Conservation (phyloP, 1,139 yeast species). For the Saccharomyces pastorianus region DNA sequence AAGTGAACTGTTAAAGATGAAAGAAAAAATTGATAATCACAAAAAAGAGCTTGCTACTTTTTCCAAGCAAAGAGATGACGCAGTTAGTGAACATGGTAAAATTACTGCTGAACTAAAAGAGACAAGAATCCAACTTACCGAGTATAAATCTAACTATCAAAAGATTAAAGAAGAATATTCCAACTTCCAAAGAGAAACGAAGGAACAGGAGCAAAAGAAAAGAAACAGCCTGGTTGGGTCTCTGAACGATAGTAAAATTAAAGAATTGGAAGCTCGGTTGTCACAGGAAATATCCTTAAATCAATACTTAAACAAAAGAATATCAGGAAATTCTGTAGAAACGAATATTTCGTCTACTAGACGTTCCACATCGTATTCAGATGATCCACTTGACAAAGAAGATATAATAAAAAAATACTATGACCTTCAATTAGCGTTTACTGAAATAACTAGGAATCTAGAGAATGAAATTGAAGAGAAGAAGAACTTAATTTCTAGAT, state of each 20-base stretch:
- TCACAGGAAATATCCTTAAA: slow-evolving; percentile 25
- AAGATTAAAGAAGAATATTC: slow-evolving; percentile 23
- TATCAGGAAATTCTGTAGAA: slow-evolving; percentile 2
- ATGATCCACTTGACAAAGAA: slow-evolving; percentile 10
- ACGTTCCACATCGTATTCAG: slow-evolving; percentile 1
- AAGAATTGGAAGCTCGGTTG: slow-evolving; percentile 26
- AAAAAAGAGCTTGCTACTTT: slow-evolving; percentile 21
- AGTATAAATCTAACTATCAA: slow-evolving; percentile 22
- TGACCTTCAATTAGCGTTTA: slow-evolving; percentile 43
- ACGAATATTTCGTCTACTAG: slow-evolving; percentile 7
- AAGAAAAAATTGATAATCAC: slow-evolving; percentile 25
- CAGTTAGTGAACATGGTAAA: slow-evolving; percentile 15
- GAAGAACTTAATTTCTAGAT: slow-evolving; percentile 46
- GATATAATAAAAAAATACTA: slow-evolving; percentile 41
- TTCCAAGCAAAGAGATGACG: slow-evolving; percentile 28
- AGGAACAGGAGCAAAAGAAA: slow-evolving; percentile 21
- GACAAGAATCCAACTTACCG: slow-evolving; percentile 22
- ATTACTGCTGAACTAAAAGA: slow-evolving; percentile 16
- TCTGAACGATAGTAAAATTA: slow-evolving; percentile 12
- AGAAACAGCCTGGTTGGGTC: slow-evolving; percentile 1
- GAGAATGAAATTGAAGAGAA: slow-evolving; percentile 50
- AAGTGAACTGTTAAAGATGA: slow-evolving; percentile 30
- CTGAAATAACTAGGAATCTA: slow-evolving; percentile 45
- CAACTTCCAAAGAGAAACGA: slow-evolving; percentile 21
- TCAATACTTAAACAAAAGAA: slow-evolving; percentile 22